Evolutionary conservation across 768 basidiomycete species (phyloP), one percentile per base, ranked within the genome.

Genomic region (Tricholoma sp.): DNA sequence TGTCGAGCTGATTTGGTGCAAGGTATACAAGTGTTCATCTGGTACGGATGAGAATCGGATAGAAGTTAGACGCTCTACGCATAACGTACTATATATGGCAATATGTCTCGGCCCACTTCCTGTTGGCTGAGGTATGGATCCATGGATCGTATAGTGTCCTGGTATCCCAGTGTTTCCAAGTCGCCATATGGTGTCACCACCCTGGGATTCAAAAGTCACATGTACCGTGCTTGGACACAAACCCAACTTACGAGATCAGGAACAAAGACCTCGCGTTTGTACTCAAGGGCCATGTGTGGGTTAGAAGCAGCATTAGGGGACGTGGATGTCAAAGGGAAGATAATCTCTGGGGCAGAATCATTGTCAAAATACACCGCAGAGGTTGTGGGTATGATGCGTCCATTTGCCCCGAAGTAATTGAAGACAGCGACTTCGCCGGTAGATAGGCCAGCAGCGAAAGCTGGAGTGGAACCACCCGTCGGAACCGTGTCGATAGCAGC

Each of bases 31-130:
- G 55, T 75, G 74, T 50, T 80, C 65, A 48, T 79, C 82, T 83
- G 44, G 4, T 49, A 28, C 37, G 32, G 2, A 33, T 44, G 41
- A 24, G 24, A 24, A 24, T 24, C 24, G 18, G 5, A 49, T 33
- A 29, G 18, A 10, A 55, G 28, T 34, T 28, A 17, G 11, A 17
- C 33, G 12, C 28, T 55, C 24, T 15, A 24, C 18, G 15, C 29
- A 54, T 15, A 53, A 10, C 63, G 32, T 62, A 77, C 76, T 68
- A 53, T 59, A 65, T 48, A 79, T 68, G 24, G 67, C 74, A 34
- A 80, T 81, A 68, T 83, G 84, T n/a, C 85, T 74, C 1, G 86
- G 86, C 3, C 85, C 85, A 36, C 80, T 81, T 7, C 80, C 82
- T 33, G 45, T 50, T 6, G 65, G 61, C 37, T 66, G 65, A 2